Conservation (phyloP, 495 filamentous ascomycete species). For the Hypoxylon rickii region DNA sequence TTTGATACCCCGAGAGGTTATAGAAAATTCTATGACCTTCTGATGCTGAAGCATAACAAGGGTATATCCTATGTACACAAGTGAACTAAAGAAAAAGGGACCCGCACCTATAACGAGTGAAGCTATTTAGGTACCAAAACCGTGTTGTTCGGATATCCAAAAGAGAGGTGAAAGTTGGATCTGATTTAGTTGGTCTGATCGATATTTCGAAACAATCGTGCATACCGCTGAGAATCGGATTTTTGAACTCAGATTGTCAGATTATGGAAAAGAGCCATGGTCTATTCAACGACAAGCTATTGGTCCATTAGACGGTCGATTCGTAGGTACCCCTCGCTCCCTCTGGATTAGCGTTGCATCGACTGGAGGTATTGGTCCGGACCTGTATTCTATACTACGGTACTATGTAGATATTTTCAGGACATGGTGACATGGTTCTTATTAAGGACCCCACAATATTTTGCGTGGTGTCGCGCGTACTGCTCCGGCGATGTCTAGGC, state of each 20-base stretch:
- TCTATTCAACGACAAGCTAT: background rate
- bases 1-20: constrained; percentile 19
- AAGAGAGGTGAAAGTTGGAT: background rate
- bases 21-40: constrained; percentile 9
- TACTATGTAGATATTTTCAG: too few relatives aligned
- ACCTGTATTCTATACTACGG: too few relatives aligned
- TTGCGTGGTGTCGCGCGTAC: background rate
- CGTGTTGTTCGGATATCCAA: background rate
- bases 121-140: background rate
- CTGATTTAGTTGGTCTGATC: background rate
- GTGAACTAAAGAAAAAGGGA: background rate
- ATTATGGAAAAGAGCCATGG: constrained; percentile 1
- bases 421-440: constrained; percentile 13
- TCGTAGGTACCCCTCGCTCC: constrained; percentile 17
- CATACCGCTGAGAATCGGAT: constrained; percentile 22
- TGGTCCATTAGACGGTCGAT: background rate
- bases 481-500: background rate
- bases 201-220: constrained; percentile 20
- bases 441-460: constrained; percentile 27
- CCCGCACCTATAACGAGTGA: too few relatives aligned
- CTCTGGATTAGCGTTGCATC: constrained; percentile 27
- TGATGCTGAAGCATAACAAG: constrained; percentile 11
- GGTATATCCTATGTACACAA: background rate
- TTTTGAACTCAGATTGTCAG: too few relatives aligned
- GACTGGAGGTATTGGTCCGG: constrained; percentile 33